phyloP scores from a whole-genome alignment of 306 rosid species.

The Astragalus glycyphyllos region DNA sequence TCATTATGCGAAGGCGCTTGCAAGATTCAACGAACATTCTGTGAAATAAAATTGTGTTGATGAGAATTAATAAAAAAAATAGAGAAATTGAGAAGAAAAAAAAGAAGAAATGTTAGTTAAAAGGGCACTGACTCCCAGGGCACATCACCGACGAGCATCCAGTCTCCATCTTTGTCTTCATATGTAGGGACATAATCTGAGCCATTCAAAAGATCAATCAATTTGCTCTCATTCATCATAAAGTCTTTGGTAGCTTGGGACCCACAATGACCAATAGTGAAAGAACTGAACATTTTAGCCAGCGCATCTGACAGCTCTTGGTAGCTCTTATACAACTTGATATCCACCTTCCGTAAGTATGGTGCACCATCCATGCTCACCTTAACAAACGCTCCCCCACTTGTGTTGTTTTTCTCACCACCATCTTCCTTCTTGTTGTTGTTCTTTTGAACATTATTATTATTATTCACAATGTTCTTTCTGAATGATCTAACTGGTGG shows the following conservation, averaged over 20 bases:
- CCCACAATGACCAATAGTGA: conserved; percentile 71
- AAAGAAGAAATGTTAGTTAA: background rate
- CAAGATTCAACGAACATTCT: conserved; percentile 82
- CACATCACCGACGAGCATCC: conserved; percentile 97
- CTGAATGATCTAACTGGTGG: conserved; percentile 88
- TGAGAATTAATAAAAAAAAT: background rate
- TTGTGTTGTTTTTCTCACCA: background rate
- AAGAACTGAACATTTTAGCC: conserved; percentile 82
- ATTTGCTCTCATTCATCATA: conserved; percentile 84
- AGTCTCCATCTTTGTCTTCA: conserved; percentile 87
- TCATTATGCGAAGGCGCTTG: conserved; percentile 84
- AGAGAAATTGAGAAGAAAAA: background rate
- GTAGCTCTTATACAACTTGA: conserved; percentile 78
- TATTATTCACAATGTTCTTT: conserved; percentile 57
- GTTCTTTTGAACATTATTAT: conserved; percentile 47
- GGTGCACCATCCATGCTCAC: conserved; percentile 98
- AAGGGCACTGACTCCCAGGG: conserved; percentile 79
- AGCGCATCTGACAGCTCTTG: conserved; percentile 73
- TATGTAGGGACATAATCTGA: conserved; percentile 81
- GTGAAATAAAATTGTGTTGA: background rate
- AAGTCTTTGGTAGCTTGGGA: conserved; percentile 79
- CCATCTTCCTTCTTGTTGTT: conserved; percentile 28
- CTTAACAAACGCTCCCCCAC: conserved; percentile 64
- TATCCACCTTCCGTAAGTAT: conserved; percentile 82
- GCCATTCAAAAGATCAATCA: conserved; percentile 71